These are phyloP conservation scores for Talinum fruticosum DNA, from an alignment of 148 eudicot species.

Conservation along the genomic window DNA sequence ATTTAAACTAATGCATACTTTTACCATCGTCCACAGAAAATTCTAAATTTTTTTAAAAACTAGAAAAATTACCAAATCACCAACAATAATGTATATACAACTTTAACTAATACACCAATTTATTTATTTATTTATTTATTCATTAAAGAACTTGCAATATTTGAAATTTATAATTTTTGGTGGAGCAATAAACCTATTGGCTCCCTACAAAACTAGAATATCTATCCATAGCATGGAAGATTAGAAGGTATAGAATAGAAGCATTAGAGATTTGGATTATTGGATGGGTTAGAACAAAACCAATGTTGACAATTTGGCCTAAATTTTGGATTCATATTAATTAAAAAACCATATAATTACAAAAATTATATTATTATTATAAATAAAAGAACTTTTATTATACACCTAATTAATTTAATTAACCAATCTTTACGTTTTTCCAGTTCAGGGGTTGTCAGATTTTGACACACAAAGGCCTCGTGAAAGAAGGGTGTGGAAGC, in stretches of 20 bases:
- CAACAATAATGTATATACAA: no score
- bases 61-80: no score
- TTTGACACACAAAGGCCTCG: neutral
- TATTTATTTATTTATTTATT: no score
- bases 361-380: neutral
- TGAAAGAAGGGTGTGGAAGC: neutral
- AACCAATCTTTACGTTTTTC: neutral
- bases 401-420: neutral
- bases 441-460: neutral
- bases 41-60: no score
- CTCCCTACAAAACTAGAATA: neutral
- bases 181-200: conserved; percentile 7
- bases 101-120: no score
- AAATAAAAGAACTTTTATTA: neutral
- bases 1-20: no score
- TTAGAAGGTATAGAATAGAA: no score
- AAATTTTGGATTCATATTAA: neutral
- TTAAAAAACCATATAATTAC: no score
- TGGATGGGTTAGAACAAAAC: neutral
- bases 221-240: neutral
- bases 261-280: neutral
- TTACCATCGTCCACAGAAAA: no score
- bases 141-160: no score
- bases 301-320: conserved; percentile 15
- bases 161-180: neutral